Evolutionary conservation across 805 yeast species (phyloP).

Genomic region (Saccharomycopsis schoenii): DNA sequence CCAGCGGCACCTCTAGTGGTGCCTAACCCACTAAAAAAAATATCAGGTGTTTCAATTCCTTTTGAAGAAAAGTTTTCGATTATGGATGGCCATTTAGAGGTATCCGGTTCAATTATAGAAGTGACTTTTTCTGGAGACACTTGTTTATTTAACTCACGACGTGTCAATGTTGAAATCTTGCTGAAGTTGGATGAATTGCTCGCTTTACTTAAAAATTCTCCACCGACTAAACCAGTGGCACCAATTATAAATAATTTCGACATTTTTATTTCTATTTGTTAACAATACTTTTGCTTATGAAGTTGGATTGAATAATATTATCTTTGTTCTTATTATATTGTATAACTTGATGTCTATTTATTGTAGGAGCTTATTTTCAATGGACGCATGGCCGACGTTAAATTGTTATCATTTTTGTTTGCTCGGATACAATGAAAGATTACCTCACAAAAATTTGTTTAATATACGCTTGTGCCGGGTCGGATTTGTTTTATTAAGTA

Average conservation of each 20-base stretch:
- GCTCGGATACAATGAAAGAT: no score
- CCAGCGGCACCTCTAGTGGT: slow-evolving; percentile 72
- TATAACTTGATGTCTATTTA: no score
- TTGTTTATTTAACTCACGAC: slow-evolving; percentile 28
- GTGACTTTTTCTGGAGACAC: slow-evolving; percentile 24
- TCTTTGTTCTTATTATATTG: no score
- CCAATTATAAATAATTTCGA: slow-evolving; percentile 42
- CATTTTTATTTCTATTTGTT: slow-evolving; percentile 4
- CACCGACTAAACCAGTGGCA: slow-evolving; percentile 73
- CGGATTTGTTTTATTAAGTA: no score
- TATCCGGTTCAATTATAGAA: slow-evolving; percentile 36
- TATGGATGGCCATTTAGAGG: slow-evolving; percentile 42
- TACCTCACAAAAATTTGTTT: no score
- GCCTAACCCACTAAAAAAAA: slow-evolving; percentile 59
- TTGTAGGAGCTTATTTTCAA: no score
- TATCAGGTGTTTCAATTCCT: slow-evolving; percentile 27
- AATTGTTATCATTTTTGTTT: no score
- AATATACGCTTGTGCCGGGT: no score
- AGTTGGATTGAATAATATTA: no score
- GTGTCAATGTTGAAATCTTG: slow-evolving; percentile 39
- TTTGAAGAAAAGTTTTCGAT: slow-evolving; percentile 3
- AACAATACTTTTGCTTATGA: background rate
- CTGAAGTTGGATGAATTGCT: slow-evolving; percentile 28
- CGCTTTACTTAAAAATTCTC: slow-evolving; percentile 40
- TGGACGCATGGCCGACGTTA: no score